These are phyloP conservation scores for Aureobasidium sp. DNA, from an alignment of 2,329 filamentous ascomycete species.

Conservation along the genomic window DNA sequence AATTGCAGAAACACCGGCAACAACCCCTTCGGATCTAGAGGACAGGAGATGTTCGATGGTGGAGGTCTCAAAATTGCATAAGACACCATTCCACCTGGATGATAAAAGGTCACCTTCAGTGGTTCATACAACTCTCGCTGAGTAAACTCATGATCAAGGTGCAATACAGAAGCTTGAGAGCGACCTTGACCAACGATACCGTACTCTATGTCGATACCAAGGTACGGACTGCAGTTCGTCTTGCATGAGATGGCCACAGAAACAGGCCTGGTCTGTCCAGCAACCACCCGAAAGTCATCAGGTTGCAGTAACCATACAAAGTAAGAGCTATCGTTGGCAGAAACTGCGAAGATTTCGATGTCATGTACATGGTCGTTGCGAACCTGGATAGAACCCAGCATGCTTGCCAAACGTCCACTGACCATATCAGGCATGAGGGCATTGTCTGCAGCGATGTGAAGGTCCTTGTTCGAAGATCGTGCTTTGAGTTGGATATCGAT, in stretches of 20 bases:
- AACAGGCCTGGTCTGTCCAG: slow-evolving; percentile 36
- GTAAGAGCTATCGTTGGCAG: slow-evolving; percentile 2
- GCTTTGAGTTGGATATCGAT: slow-evolving; percentile 35
- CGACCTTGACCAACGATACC: not conserved
- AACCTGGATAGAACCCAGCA: slow-evolving; percentile 40
- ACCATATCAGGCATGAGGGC: slow-evolving; percentile 45
- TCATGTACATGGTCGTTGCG: slow-evolving; percentile 33
- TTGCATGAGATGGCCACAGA: slow-evolving; percentile 28
- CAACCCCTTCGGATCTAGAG: not conserved
- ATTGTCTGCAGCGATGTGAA: slow-evolving; percentile 26
- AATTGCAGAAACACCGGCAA: slow-evolving; percentile 42
- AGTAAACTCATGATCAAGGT: slow-evolving; percentile 14
- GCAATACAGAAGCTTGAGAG: not conserved
- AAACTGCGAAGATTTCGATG: slow-evolving; percentile 22
- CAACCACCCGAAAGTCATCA: slow-evolving; percentile 15
- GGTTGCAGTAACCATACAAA: slow-evolving; percentile 6
- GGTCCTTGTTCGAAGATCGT: slow-evolving; percentile 19
- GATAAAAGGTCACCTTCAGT: slow-evolving; percentile 47
- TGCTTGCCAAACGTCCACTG: slow-evolving; percentile 37
- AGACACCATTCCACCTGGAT: slow-evolving; percentile 45
- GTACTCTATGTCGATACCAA: slow-evolving; percentile 4
- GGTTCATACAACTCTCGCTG: slow-evolving; percentile 29
- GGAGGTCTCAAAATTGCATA: slow-evolving; percentile 51
- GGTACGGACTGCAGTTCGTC: not conserved
- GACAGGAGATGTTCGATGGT: slow-evolving; percentile 25